Evolutionary conservation across 257 asterid species (phyloP).

Genomic region (Solanum pennellii): DNA sequence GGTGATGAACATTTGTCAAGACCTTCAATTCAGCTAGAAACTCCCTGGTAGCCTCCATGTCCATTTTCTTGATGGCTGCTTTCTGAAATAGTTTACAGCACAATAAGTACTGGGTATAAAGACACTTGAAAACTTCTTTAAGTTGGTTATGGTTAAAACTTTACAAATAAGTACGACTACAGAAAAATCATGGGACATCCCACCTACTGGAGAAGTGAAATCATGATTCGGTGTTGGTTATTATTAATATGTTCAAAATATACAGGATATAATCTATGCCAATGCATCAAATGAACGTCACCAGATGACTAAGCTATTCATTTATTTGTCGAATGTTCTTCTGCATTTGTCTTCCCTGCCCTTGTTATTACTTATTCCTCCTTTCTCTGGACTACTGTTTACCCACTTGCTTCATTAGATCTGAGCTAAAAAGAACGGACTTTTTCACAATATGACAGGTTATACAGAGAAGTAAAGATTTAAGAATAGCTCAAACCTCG

Average conservation of each 20-base stretch:
- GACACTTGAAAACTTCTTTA: background rate
- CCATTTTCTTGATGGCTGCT: slow-evolving; percentile 98
- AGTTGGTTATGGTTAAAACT: background rate
- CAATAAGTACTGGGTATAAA: background rate
- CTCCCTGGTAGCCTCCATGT: slow-evolving; percentile 85
- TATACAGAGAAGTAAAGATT: background rate
- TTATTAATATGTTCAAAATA: background rate
- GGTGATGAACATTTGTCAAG: slow-evolving; percentile 93
- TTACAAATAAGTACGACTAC: background rate
- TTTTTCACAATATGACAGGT: background rate
- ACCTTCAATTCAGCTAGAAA: slow-evolving; percentile 94
- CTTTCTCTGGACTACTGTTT: background rate
- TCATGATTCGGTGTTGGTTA: background rate
- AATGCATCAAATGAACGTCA: background rate
- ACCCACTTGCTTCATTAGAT: background rate
- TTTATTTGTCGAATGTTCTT: background rate
- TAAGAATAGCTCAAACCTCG: slow-evolving; percentile 48
- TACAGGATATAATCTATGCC: background rate
- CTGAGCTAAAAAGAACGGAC: background rate
- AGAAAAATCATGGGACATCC: background rate
- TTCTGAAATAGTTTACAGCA: slow-evolving; percentile 40
- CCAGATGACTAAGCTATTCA: background rate
- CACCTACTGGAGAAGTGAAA: background rate
- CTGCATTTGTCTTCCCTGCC: background rate
- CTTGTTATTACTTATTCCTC: background rate